phyloP scores from a whole-genome alignment of 495 filamentous ascomycete species.

The Daldinia childiae region DNA sequence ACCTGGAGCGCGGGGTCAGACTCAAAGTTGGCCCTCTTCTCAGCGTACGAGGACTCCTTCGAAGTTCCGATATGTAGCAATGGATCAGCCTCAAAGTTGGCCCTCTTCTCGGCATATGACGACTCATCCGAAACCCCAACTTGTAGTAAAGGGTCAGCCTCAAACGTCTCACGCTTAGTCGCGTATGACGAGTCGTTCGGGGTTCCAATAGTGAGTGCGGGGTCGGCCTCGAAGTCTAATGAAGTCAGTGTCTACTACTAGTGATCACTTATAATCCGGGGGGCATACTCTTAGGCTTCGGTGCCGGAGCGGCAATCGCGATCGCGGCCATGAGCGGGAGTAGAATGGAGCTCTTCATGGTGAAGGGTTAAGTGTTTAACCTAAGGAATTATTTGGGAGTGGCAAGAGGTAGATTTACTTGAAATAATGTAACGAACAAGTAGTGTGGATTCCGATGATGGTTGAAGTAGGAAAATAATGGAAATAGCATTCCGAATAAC shows the following conservation, averaged over 20 bases:
- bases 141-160: not conserved
- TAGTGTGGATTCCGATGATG: not conserved
- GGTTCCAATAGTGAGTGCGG: not conserved
- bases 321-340: not conserved
- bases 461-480: not conserved
- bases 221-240: not conserved
- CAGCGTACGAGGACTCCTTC: not conserved
- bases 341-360: not conserved
- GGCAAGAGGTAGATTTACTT: not conserved
- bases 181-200: not conserved
- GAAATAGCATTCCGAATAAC: not conserved
- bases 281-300: not conserved
- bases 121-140: not conserved
- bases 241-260: not conserved
- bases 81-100: conserved; percentile 7
- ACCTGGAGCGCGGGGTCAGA: conserved; percentile 21
- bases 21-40: conserved; percentile 9
- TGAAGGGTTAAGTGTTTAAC: not conserved
- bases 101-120: not conserved
- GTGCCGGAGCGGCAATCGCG: not conserved
- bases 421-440: not conserved
- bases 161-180: not conserved
- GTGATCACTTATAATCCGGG: not conserved
- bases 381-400: not conserved
- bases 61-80: not conserved